Conservation (phyloP, 805 yeast genomes). For the Wickerhamiella domercqiae region DNA sequence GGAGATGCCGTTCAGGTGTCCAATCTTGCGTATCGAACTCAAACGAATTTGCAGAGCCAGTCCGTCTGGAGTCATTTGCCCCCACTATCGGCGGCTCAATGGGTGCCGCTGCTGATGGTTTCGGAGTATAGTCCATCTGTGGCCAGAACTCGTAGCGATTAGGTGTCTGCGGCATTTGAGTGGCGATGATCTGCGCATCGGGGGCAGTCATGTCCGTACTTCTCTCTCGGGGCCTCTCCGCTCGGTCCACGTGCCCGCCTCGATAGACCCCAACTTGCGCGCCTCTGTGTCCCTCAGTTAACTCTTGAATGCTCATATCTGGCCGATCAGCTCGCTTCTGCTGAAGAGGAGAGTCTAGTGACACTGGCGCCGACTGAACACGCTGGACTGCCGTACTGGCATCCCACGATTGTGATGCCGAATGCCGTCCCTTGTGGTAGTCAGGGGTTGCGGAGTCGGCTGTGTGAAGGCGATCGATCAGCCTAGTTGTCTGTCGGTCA, state of each 20-base stretch:
- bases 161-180: not conserved
- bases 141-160: not conserved
- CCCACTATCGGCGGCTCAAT: too few relatives aligned
- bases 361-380: not conserved
- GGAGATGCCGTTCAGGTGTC: not conserved
- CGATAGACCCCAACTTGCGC: too few relatives aligned
- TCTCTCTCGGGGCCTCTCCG: too few relatives aligned
- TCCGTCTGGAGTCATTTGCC: not conserved
- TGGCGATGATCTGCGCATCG: too few relatives aligned
- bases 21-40: not conserved
- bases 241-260: too few relatives aligned
- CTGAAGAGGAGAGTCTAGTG: too few relatives aligned
- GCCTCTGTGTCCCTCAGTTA: too few relatives aligned
- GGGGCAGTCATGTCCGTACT: too few relatives aligned
- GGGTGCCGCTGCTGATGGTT: too few relatives aligned
- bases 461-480: not conserved
- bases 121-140: too few relatives aligned
- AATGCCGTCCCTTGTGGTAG: not conserved
- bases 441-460: not conserved
- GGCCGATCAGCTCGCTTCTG: not conserved
- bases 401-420: not conserved
- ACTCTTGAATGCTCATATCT: too few relatives aligned
- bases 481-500: not conserved
- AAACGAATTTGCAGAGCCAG: not conserved
- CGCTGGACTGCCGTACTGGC: not conserved